A percentile compares a stretch with the other conserved stretches of the same genome.
Evolutionary conservation across 139 green algal species (phyloP).

Genomic region (Auxenochlorella pyrenoidosa): DNA sequence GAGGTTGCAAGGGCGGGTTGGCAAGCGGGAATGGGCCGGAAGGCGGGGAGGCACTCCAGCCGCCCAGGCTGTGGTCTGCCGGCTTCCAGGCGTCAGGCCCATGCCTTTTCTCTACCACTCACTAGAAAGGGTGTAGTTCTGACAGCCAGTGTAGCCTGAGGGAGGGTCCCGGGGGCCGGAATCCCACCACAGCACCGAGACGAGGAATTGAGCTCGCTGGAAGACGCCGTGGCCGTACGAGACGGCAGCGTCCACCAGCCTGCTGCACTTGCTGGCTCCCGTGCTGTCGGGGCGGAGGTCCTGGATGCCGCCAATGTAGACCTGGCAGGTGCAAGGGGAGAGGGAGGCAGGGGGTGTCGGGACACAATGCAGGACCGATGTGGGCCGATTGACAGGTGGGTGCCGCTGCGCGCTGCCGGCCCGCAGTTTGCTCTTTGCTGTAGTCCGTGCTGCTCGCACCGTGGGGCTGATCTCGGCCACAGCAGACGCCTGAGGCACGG

Average conservation of each 20-base stretch:
- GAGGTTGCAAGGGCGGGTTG: not conserved
- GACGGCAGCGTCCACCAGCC: not conserved
- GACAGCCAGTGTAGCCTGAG: not conserved
- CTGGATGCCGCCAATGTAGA: slow-evolving; percentile 16
- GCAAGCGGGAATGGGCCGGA: not conserved
- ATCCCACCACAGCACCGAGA: slow-evolving; percentile 22
- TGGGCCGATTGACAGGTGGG: not conserved
- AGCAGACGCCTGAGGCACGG: not conserved
- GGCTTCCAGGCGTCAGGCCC: not conserved
- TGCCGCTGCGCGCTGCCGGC: not conserved
- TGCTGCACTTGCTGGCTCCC: not conserved
- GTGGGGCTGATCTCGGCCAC: not conserved
- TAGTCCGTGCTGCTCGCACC: not conserved
- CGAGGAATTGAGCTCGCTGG: not conserved
- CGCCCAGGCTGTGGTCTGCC: not conserved
- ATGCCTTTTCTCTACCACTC: not conserved
- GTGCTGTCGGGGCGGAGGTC: slow-evolving; percentile 9
- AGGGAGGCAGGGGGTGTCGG: not conserved
- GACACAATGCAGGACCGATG: not conserved
- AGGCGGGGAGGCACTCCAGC: not conserved
- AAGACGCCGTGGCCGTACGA: not conserved
- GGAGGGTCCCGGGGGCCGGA: slow-evolving; percentile 5
- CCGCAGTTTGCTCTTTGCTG: not conserved
- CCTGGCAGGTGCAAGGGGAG: not conserved
- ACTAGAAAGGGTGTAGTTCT: slow-evolving; percentile 13